phyloP scores from a whole-genome alignment of 441 rosid species.

The Macaranga tanarius region DNA sequence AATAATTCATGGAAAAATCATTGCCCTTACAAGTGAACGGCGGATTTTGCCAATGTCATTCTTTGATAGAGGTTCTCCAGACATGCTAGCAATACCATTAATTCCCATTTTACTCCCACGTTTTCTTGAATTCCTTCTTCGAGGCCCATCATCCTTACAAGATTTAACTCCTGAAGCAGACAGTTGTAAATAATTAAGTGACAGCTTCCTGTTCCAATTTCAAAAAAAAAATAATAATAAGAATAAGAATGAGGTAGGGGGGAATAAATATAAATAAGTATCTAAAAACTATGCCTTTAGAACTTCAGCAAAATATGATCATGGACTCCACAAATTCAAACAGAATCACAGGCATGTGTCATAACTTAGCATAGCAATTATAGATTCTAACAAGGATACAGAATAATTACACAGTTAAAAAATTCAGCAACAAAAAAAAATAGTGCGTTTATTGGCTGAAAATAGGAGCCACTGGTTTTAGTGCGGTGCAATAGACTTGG shows the following conservation, averaged over 20 bases:
- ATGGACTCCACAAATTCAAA: neutral
- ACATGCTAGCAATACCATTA: slow-evolving; percentile 31
- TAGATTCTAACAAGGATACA: neutral
- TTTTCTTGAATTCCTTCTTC: slow-evolving; percentile 67
- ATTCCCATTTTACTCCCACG: slow-evolving; percentile 44
- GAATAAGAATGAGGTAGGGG: slow-evolving; percentile 1
- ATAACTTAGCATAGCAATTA: neutral
- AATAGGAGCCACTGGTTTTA: neutral
- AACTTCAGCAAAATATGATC: neutral
- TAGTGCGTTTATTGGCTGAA: neutral
- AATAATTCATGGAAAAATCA: slow-evolving; percentile 14
- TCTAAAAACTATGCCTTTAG: neutral
- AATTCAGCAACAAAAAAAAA: neutral
- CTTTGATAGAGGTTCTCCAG: slow-evolving; percentile 74
- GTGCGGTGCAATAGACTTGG: neutral
- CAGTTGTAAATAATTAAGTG: slow-evolving; percentile 73
- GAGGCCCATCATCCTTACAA: slow-evolving; percentile 52
- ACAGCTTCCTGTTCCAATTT: slow-evolving; percentile 69
- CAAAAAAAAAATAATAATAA: slow-evolving; percentile 19
- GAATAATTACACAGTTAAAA: neutral
- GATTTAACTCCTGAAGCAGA: slow-evolving; percentile 57
- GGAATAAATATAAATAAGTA: slow-evolving; percentile 2
- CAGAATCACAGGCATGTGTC: slow-evolving; percentile 10
- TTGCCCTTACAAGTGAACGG: slow-evolving; percentile 65
- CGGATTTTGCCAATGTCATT: slow-evolving; percentile 74